These are phyloP conservation scores for Aspergillus transmontanensis DNA, from an alignment of 2,329 filamentous ascomycete genomes.

Conservation along the genomic window DNA sequence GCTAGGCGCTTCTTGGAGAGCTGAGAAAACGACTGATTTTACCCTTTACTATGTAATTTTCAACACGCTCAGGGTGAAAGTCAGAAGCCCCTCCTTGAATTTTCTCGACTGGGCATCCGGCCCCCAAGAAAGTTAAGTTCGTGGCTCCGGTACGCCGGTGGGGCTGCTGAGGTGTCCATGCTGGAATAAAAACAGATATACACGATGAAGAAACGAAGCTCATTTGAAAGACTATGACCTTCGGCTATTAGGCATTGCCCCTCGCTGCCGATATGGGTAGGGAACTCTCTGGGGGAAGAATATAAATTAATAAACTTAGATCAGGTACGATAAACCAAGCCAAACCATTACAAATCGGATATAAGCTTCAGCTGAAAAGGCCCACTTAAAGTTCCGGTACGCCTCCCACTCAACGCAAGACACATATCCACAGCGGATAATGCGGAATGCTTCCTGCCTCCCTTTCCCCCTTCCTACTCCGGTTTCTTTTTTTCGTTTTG, in stretches of 20 bases:
- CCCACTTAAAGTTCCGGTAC: neutral
- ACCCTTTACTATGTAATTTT: neutral
- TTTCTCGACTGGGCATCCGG: too few relatives aligned
- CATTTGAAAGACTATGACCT: neutral
- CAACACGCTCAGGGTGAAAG: neutral
- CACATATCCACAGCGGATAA: neutral
- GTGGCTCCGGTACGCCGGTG: neutral
- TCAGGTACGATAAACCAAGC: neutral
- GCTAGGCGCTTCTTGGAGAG: neutral
- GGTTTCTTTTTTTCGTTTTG: too few relatives aligned
- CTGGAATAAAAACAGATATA: neutral
- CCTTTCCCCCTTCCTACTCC: neutral
- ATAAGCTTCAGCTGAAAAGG: neutral
- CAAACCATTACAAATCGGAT: neutral
- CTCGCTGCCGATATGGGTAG: neutral
- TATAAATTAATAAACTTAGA: neutral
- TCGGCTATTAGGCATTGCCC: neutral
- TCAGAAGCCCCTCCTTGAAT: neutral
- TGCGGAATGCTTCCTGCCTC: neutral
- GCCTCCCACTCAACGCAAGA: neutral
- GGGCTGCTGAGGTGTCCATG: neutral
- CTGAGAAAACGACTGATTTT: neutral
- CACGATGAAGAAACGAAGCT: neutral
- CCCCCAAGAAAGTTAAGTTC: neutral
- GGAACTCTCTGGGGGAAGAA: neutral